Conservation (phyloP, 179 eudicot genomes). For the Beta corolliflora region DNA sequence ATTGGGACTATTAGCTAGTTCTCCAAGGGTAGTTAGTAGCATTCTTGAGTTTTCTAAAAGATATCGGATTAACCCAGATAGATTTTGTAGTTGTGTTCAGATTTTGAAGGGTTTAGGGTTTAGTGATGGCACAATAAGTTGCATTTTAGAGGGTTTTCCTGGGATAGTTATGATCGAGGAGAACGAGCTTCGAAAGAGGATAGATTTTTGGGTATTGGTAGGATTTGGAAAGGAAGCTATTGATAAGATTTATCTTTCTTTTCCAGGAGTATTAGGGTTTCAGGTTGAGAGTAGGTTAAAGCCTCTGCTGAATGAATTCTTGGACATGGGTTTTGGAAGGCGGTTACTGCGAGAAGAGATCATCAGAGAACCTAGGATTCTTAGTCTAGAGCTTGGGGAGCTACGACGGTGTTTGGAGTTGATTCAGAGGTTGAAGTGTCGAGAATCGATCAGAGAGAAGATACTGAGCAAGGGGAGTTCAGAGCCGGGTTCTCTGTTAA, state of each 20-base stretch:
- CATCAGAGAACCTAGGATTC: slow-evolving; percentile 59
- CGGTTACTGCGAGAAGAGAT: slow-evolving; percentile 52
- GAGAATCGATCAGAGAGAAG: slow-evolving; percentile 53
- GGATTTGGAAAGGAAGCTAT: slow-evolving; percentile 43
- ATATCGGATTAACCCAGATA: slow-evolving; percentile 48
- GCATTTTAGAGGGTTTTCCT: slow-evolving; percentile 68
- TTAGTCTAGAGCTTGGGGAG: slow-evolving; percentile 75
- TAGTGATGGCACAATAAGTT: slow-evolving; percentile 50
- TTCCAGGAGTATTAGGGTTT: slow-evolving; percentile 56
- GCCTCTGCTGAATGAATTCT: slow-evolving; percentile 69
- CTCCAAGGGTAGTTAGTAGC: slow-evolving; percentile 35
- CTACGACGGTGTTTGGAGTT: slow-evolving; percentile 61
- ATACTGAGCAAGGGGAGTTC: slow-evolving; percentile 55
- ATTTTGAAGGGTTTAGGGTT: slow-evolving; percentile 65
- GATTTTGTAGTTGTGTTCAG: slow-evolving; percentile 42
- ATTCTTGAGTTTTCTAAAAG: slow-evolving; percentile 59
- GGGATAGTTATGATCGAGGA: slow-evolving; percentile 50
- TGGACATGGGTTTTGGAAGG: slow-evolving; percentile 54
- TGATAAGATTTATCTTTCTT: slow-evolving; percentile 36
- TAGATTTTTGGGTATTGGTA: slow-evolving; percentile 47
- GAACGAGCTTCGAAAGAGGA: slow-evolving; percentile 39
- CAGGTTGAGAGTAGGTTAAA: slow-evolving; percentile 61
- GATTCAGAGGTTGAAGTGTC: slow-evolving; percentile 62
- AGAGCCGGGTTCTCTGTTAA: slow-evolving; percentile 75
- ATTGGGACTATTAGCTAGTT: slow-evolving; percentile 30